Evolutionary conservation across 1,284 basidiomycete genomes (phyloP).

Genomic region (Termitomyces sp.): DNA sequence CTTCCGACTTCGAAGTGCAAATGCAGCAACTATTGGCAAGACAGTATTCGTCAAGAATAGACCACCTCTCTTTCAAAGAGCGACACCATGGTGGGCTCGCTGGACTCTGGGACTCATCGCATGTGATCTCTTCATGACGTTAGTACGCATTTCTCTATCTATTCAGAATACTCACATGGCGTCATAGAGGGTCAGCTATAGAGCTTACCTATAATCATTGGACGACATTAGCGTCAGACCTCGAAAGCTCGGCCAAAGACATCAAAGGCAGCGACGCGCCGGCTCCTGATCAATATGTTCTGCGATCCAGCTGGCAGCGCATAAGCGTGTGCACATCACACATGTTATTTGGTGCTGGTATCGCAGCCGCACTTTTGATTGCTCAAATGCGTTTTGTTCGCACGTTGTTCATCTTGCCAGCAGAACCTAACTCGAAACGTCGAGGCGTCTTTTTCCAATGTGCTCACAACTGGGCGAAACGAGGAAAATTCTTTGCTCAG

Average conservation of each 20-base stretch:
- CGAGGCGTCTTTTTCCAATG: conserved; percentile 37
- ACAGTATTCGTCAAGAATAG: conserved; percentile 4
- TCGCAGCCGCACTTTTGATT: conserved; percentile 21
- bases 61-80: conserved; percentile 23
- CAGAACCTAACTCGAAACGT: conserved; percentile 7
- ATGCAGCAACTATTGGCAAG: conserved; percentile 2
- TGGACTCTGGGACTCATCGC: conserved; percentile 27
- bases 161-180: not conserved
- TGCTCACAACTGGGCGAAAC: conserved; percentile 29
- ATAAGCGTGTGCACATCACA: conserved; percentile 19
- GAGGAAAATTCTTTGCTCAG: conserved; percentile 33
- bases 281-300: conserved; percentile 13
- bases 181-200: conserved; percentile 23
- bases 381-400: conserved; percentile 20
- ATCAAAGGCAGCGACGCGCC: conserved; percentile 7
- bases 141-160: conserved; percentile 12
- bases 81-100: conserved; percentile 27
- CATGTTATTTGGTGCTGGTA: conserved; percentile 18
- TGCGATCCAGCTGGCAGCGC: conserved; percentile 22
- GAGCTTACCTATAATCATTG: conserved; percentile 29
- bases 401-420: conserved; percentile 18
- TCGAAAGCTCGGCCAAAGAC: conserved; percentile 17
- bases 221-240: conserved; percentile 21
- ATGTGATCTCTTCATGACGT: conserved; percentile 30
- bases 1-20: conserved; percentile 13